Evolutionary conservation across 2,329 filamentous ascomycete genomes (phyloP).

Genomic region (Trichoderma guizhouense): DNA sequence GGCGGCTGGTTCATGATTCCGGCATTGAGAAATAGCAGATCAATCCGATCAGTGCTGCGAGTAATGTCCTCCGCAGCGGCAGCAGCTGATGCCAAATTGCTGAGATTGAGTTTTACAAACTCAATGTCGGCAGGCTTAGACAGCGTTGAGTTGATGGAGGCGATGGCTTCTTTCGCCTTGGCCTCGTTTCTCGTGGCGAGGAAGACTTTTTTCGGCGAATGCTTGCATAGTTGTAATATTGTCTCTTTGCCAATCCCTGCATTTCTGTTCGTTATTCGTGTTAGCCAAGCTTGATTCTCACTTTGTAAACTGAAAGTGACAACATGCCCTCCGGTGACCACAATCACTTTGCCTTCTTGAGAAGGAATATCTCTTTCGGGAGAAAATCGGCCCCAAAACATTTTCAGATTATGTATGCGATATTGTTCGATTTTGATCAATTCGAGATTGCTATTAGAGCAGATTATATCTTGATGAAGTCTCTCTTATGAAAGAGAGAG

Average conservation of each 20-base stretch:
- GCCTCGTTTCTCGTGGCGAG: conserved; percentile 48
- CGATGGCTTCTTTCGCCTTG: conserved; percentile 42
- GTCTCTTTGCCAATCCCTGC: conserved; percentile 29
- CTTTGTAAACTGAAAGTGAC: neutral
- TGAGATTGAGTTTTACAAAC: conserved; percentile 15
- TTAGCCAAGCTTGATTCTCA: neutral
- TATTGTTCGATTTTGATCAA: neutral
- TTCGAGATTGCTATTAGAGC: neutral
- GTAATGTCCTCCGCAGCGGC: neutral
- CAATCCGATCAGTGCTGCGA: conserved; percentile 29
- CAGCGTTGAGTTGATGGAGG: conserved; percentile 30
- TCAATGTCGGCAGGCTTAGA: conserved; percentile 35
- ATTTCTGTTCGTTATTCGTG: conserved; percentile 31
- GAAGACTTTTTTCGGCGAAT: conserved; percentile 51
- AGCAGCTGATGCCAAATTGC: neutral
- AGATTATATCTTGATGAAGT: neutral
- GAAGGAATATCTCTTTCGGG: conserved; percentile 44
- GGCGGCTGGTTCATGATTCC: conserved; percentile 42
- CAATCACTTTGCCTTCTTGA: conserved; percentile 46
- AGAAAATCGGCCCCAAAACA: neutral
- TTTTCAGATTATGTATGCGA: neutral
- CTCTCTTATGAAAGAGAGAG: neutral
- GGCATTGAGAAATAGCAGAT: conserved; percentile 47
- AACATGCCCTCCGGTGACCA: conserved; percentile 47
- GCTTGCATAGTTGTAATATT: conserved; percentile 31